Percentiles rank a stretch among this genome's conserved stretches.
Evolutionary conservation across 805 yeast genomes (phyloP).

Genomic region (Saccharomycopsis fermentans): DNA sequence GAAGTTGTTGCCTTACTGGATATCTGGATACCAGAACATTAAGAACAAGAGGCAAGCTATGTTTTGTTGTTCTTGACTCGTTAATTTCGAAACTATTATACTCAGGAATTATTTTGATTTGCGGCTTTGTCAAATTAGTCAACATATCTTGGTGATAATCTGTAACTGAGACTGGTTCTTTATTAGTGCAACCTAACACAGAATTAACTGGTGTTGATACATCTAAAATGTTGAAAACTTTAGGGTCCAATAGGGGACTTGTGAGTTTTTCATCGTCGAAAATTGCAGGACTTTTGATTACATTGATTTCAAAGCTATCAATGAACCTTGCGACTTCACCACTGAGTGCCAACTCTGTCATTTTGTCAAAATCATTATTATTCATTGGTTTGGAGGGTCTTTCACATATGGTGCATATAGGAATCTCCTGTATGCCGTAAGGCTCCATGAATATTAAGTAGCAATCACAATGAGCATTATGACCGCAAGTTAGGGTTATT

Average conservation of each 20-base stretch:
- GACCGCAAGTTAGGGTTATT: constrained; percentile 11
- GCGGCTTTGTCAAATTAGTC: constrained; percentile 8
- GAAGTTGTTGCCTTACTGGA: neutral
- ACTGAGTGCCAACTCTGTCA: constrained; percentile 4
- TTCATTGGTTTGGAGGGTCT: constrained; percentile 10
- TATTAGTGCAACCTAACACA: neutral
- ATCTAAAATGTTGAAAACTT: neutral
- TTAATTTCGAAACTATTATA: constrained; percentile 1
- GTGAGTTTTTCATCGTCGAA: neutral
- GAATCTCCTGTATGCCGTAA: constrained; percentile 3
- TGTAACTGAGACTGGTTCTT: constrained; percentile 7
- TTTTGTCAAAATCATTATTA: constrained; percentile 5
- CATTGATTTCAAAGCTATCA: neutral
- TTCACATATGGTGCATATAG: constrained; percentile 9
- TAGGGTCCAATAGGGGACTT: neutral
- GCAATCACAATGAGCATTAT: constrained; percentile 16
- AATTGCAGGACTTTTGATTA: neutral
- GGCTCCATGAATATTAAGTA: constrained; percentile 8
- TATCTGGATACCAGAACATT: constrained; percentile 11
- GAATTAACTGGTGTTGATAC: neutral
- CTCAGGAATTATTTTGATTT: constrained; percentile 13
- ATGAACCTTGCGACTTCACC: neutral
- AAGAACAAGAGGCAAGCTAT: constrained; percentile 12
- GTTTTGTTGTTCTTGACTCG: neutral
- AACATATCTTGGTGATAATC: constrained; percentile 10